Base-by-base conservation (phyloP, 1,284 basidiomycete genomes). In the Naganishia cerealis region DNA sequence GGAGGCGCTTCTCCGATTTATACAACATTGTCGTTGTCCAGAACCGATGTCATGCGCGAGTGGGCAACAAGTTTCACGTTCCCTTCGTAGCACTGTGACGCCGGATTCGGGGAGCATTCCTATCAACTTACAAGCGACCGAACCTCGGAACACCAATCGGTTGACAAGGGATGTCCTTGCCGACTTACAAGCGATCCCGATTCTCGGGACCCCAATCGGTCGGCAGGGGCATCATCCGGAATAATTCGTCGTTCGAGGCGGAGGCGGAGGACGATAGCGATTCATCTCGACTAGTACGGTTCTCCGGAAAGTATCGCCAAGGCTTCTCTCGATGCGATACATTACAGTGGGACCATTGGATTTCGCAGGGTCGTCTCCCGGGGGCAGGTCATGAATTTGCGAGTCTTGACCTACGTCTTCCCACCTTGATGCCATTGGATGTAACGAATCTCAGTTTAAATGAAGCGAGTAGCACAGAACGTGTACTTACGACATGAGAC, bases 1-100 rank as follows among this genome's bases (percentile, higher is more conserved):
- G 94, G 96, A 24, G 95, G 93, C 43, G 87, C 86, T 46, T 96
- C 94, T 84, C 99, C 98, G 85, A 99, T 88, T 82, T 90, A 90
- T 72, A 99, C 94, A 62, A 98, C 85, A 62, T 90, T 90, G 83
- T 94, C 92, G 79, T 86, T 87, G 78, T 91, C 91, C 88, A 97
- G 91, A 86, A 93, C 91, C 78, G 92, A 89, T 74, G 91, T 92
- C 90, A 94, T 92, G 57, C 91, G 89, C 81, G 92, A 91, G 86
- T 96, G 96, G 3, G 90, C 87, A 69, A 87, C 84, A 68, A 88
- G 85, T 67, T 88, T 87, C n/a, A 46, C 94, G 88, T 66, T 81
- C 81, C 33, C 82, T 84, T 79, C 94, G 90, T 76, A 86, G 86
- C 66, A n/a, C n/a, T n/a, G n/a, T n/a, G n/a, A n/a, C n/a, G n/a